Evolutionary conservation across 1,139 yeast genomes (phyloP).

Genomic region (Candida sp.): DNA sequence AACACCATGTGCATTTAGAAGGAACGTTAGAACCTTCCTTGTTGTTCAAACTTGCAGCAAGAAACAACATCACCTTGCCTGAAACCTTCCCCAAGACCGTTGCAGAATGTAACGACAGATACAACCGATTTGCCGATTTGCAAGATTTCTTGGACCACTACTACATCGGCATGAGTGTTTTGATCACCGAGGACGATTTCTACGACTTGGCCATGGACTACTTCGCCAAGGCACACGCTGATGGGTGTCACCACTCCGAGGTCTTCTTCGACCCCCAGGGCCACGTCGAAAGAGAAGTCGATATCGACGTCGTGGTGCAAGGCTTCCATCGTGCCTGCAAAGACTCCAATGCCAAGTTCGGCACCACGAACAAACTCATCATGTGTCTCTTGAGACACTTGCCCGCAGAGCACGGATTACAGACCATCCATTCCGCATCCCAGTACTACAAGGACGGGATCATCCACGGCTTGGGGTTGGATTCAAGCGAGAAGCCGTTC

Average conservation of each 20-base stretch:
- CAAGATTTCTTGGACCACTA: conserved; percentile 81
- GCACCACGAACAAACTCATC: conserved; percentile 69
- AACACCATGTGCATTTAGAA: conserved; percentile 81
- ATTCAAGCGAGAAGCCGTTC: conserved; percentile 75
- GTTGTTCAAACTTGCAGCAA: conserved; percentile 64
- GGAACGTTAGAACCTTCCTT: conserved; percentile 80
- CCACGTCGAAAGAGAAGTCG: conserved; percentile 69
- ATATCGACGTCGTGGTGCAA: conserved; percentile 58
- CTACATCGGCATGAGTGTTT: conserved; percentile 78
- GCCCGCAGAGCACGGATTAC: conserved; percentile 59
- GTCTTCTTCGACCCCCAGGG: conserved; percentile 87
- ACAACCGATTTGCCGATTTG: conserved; percentile 62
- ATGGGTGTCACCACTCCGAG: conserved; percentile 71
- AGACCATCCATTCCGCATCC: conserved; percentile 56
- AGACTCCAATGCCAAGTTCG: conserved; percentile 59
- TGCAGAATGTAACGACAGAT: conserved; percentile 59
- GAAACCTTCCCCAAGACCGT: conserved; percentile 57
- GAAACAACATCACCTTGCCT: conserved; percentile 62
- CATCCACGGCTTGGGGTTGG: conserved; percentile 77
- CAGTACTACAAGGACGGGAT: conserved; percentile 55
- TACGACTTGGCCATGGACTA: conserved; percentile 79
- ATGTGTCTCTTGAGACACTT: conserved; percentile 83
- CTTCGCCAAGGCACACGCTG: conserved; percentile 60
- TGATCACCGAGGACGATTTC: conserved; percentile 66
- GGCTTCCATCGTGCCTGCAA: conserved; percentile 71